Conservation (phyloP, 2,329 filamentous ascomycete species). For the Chrysoporthe deuterocubensis region DNA sequence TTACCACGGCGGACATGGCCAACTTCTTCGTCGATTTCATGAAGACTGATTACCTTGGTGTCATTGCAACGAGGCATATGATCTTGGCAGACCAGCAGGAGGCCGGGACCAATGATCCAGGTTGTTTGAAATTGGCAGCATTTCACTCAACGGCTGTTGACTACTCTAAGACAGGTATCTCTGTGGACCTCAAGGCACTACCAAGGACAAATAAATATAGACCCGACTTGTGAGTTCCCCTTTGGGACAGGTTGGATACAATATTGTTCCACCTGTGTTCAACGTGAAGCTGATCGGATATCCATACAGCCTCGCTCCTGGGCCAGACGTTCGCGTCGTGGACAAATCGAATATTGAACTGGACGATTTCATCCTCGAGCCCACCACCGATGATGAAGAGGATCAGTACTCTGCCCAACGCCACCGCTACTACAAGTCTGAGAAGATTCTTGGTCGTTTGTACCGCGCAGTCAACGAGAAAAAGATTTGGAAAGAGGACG, state of each 20-base stretch:
- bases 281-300: not conserved
- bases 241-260: not conserved
- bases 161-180: conserved; percentile 75
- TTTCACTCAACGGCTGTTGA: conserved; percentile 75
- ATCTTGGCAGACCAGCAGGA: conserved; percentile 63
- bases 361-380: conserved; percentile 36
- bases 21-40: conserved; percentile 83
- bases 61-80: conserved; percentile 68
- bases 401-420: conserved; percentile 48
- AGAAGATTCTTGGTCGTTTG: conserved; percentile 70
- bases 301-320: conserved; percentile 47
- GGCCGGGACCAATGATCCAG: conserved; percentile 53
- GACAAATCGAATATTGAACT: conserved; percentile 49
- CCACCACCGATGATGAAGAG: conserved; percentile 46
- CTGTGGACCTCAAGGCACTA: conserved; percentile 52
- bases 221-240: conserved; percentile 59
- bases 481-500: conserved; percentile 62
- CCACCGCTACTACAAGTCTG: conserved; percentile 66
- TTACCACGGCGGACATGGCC: conserved; percentile 69
- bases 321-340: conserved; percentile 49
- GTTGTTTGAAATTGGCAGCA: conserved; percentile 61
- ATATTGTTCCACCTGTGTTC: not conserved
- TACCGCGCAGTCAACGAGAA: conserved; percentile 76
- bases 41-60: conserved; percentile 66
- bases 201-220: conserved; percentile 45